Conservation (phyloP, 148 eudicot genomes). For the Hydrangea macrophylla region DNA sequence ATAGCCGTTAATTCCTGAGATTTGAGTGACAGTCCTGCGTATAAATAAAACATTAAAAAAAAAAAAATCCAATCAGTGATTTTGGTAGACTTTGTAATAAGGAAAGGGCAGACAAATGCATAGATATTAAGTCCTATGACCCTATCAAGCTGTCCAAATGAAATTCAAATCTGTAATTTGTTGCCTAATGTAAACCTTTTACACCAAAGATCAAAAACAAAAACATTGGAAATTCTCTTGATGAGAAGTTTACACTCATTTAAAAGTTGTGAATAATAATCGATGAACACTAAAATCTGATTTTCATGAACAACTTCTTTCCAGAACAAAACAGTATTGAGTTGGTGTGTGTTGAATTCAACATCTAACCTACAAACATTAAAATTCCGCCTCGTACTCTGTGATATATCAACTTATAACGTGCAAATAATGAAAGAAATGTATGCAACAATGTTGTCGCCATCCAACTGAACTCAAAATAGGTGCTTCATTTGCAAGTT, state of each 20-base stretch:
- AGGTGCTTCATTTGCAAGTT: too few species aligned
- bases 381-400: too few species aligned
- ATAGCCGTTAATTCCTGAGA: conserved; percentile 90
- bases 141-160: background rate
- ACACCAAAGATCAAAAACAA: background rate
- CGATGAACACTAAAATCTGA: background rate
- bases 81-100: background rate
- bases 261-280: too few species aligned
- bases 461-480: too few species aligned
- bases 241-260: background rate
- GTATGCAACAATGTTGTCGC: too few species aligned
- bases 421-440: too few species aligned
- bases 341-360: too few species aligned
- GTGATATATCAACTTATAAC: too few species aligned
- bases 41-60: conserved; percentile 11
- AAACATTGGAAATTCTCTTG: background rate
- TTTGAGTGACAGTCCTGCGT: conserved; percentile 84
- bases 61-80: background rate
- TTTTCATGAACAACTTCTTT: too few species aligned
- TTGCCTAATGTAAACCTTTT: background rate
- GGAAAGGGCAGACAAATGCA: background rate
- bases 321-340: too few species aligned
- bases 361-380: too few species aligned
- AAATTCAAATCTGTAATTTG: background rate
- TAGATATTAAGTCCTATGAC: too few species aligned